A percentile compares a stretch with the other conserved stretches of the same genome.
phyloP scores from a whole-genome alignment of 805 yeast species.

The Metschnikowia noctiluminum region DNA sequence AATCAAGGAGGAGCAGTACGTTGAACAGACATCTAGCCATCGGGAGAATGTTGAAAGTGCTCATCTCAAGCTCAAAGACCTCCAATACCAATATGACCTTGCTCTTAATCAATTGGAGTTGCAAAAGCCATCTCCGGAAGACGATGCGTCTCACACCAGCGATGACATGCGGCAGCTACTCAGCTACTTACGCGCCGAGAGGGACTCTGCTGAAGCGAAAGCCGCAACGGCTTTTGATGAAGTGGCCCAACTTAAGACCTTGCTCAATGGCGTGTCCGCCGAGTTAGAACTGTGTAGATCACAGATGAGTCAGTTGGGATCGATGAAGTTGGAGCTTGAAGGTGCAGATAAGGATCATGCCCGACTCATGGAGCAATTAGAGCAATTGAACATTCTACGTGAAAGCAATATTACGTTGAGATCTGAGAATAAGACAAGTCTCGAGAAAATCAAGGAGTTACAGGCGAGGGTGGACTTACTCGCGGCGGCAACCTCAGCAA shows the following conservation, averaged over 20 bases:
- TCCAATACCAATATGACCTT: conserved; percentile 64
- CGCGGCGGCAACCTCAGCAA: conserved; percentile 31
- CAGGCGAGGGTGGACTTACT: conserved; percentile 47
- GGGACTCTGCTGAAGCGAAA: conserved; percentile 64
- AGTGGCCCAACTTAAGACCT: conserved; percentile 48
- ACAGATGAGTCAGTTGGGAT: conserved; percentile 37
- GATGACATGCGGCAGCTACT: conserved; percentile 49
- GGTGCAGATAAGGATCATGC: conserved; percentile 42
- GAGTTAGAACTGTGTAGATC: conserved; percentile 53
- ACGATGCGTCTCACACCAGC: conserved; percentile 12
- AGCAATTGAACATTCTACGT: conserved; percentile 58
- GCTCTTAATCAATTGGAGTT: conserved; percentile 65
- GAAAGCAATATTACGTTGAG: conserved; percentile 69
- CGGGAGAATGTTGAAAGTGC: conserved; percentile 40
- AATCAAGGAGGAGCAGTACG: conserved; percentile 26
- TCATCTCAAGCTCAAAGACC: conserved; percentile 48
- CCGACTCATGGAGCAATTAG: conserved; percentile 49
- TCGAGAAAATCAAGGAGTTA: conserved; percentile 29
- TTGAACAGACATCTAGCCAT: conserved; percentile 21
- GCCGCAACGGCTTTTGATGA: conserved; percentile 43
- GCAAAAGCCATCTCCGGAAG: conserved; percentile 19
- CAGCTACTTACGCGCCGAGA: conserved; percentile 65
- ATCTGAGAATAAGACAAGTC: conserved; percentile 37
- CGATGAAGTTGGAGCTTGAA: conserved; percentile 21
- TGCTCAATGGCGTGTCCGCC: conserved; percentile 42